Evolutionary conservation across 2,329 filamentous ascomycete species (phyloP), one percentile per base, ranked within the genome.

Genomic region (Beauveria australis): DNA sequence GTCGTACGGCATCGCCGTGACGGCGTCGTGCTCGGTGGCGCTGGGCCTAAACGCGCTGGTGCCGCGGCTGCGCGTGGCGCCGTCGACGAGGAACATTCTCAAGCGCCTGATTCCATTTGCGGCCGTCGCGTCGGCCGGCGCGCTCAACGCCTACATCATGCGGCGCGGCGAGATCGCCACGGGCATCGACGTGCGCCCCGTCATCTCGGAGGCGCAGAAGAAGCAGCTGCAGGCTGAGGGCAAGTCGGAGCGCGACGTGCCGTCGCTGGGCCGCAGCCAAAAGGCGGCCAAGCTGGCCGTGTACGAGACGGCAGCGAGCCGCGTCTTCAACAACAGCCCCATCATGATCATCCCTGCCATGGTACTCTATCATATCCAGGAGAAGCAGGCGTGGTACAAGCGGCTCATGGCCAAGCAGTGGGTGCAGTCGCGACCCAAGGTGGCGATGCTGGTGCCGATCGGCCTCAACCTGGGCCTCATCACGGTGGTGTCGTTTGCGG

Each of bases 281-380:
- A 91, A 88, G 72, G 94, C 94, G 1, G 94, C 94, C 12, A 89
- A 87, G 30, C 75, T 97, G 22, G 94, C 94, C 12, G 94, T 99
- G 1, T 89, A 87, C 63, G 93, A 99, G 79, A 99, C 94, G 53
- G 94, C 94, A 2, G 78, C 95, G 51, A 94, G 89, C 66, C 86
- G 94, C 62, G 92, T 97, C 62, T 81, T 97, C 68, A 99, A 97
- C 75, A 89, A 91, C 63, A 95, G 90, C 14, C 94, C 94, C 12
- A 94, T 99, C 77, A 99, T 99, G 94, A 92, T 96, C 16, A 80
- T 99, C 51, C 94, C 94, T 47, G 91, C 94, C 24, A 79, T 99
- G 71, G 77, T 95, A 26, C 81, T 99, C 59, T 89, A 97, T 57
- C 82, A 86, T 66, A 78, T 99, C 67, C 92, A 99, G 80, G 67